Conservation (phyloP, 140 eudicot species). For the Ambrosia hybrid region DNA sequence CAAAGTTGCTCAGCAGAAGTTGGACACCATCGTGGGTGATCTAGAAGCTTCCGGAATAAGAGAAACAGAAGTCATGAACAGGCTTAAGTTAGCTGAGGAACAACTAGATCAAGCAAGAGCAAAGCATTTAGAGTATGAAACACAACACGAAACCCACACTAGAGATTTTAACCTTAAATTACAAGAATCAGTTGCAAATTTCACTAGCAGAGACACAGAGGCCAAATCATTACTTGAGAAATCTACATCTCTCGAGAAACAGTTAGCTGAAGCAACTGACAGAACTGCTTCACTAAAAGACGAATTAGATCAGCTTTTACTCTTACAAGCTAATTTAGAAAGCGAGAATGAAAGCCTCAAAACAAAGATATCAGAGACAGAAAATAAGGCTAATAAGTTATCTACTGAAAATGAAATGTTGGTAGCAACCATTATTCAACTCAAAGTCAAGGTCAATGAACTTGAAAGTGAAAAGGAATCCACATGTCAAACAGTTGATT, state of each 20-base stretch:
- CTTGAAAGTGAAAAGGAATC: conserved; percentile 86
- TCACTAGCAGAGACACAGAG: conserved; percentile 62
- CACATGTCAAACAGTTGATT: conserved; percentile 50
- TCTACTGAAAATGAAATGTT: conserved; percentile 57
- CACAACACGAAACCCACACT: conserved; percentile 48
- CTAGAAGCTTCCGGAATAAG: conserved; percentile 55
- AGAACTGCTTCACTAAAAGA: conserved; percentile 46
- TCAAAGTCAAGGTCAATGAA: conserved; percentile 64
- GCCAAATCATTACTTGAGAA: conserved; percentile 60
- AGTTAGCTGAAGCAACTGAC: conserved; percentile 57
- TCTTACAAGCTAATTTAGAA: conserved; percentile 57
- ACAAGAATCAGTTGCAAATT: conserved; percentile 57
- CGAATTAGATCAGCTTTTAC: conserved; percentile 57
- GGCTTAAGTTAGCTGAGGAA: conserved; percentile 67
- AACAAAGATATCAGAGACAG: conserved; percentile 51
- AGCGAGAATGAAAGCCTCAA: conserved; percentile 57
- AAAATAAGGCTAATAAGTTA: conserved; percentile 51
- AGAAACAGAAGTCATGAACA: conserved; percentile 63
- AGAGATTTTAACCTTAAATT: conserved; percentile 63
- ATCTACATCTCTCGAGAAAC: conserved; percentile 46
- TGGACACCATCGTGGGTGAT: conserved; percentile 64
- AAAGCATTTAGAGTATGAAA: conserved; percentile 53
- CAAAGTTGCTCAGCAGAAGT: conserved; percentile 46
- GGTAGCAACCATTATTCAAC: conserved; percentile 59
- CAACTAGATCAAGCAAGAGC: conserved; percentile 55